Percentiles rank a stretch among this genome's conserved stretches.
These are phyloP conservation scores for Trametes villosa DNA, from an alignment of 768 basidiomycete species.

Conservation along the genomic window DNA sequence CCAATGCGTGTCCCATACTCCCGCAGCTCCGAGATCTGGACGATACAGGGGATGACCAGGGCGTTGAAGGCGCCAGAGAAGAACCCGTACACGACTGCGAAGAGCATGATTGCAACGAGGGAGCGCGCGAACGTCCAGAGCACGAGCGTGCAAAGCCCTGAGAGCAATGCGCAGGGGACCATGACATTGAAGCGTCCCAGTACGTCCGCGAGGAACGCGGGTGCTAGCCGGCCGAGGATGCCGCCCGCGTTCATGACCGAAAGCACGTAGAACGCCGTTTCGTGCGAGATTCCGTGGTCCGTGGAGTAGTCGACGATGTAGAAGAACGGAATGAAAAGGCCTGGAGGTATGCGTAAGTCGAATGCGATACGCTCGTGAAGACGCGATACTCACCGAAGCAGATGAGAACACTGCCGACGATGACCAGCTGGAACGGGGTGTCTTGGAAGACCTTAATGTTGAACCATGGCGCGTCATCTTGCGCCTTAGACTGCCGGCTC, in stretches of 20 bases:
- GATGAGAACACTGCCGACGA: slow-evolving; percentile 58
- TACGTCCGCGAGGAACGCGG: slow-evolving; percentile 65
- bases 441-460: slow-evolving; percentile 47
- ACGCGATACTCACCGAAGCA: slow-evolving; percentile 54
- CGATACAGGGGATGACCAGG: slow-evolving; percentile 68
- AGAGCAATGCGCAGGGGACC: slow-evolving; percentile 61
- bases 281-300: slow-evolving; percentile 41
- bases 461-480: slow-evolving; percentile 26
- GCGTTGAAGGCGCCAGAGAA: slow-evolving; percentile 71
- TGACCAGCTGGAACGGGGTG: slow-evolving; percentile 54
- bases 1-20: slow-evolving; percentile 69
- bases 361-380: background rate
- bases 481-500: slow-evolving; percentile 31
- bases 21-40: slow-evolving; percentile 61
- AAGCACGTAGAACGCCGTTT: slow-evolving; percentile 57
- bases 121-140: slow-evolving; percentile 57
- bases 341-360: slow-evolving; percentile 37
- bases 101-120: slow-evolving; percentile 49
- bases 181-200: slow-evolving; percentile 72
- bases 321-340: slow-evolving; percentile 73
- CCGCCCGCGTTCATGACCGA: slow-evolving; percentile 74
- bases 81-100: slow-evolving; percentile 64
- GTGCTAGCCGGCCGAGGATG: slow-evolving; percentile 64
- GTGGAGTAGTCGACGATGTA: slow-evolving; percentile 67
- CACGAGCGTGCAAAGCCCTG: slow-evolving; percentile 60